A percentile compares a stretch with the other conserved stretches of the same genome.
These are phyloP conservation scores for Suillus hirtellus DNA, from an alignment of 768 basidiomycete species.

Conservation along the genomic window DNA sequence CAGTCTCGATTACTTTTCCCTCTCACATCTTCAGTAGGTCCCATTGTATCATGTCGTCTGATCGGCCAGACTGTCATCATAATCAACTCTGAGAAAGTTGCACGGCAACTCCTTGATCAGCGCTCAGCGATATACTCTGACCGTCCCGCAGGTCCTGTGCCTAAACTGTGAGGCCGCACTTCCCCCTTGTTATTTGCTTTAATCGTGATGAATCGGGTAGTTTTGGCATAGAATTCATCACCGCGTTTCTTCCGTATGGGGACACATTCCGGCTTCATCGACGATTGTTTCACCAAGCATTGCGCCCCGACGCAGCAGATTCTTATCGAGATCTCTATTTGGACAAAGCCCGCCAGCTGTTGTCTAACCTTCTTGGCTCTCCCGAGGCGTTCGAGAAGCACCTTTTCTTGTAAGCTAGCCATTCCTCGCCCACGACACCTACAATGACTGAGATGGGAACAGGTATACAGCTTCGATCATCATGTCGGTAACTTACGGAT, in stretches of 20 bases:
- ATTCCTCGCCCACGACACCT: neutral
- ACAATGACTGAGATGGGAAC: neutral
- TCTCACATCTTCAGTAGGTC: constrained; percentile 20
- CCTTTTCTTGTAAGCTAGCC: constrained; percentile 19
- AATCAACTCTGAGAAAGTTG: constrained; percentile 28
- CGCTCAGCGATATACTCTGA: constrained; percentile 32
- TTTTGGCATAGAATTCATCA: constrained; percentile 31
- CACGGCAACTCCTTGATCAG: constrained; percentile 30
- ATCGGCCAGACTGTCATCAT: constrained; percentile 28
- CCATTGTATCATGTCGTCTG: constrained; percentile 29
- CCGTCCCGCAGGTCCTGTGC: constrained; percentile 23
- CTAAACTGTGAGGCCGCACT: constrained; percentile 22
- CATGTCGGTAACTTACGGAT: constrained; percentile 32
- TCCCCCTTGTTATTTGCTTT: neutral
- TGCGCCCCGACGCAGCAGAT: constrained; percentile 22
- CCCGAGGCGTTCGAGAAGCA: constrained; percentile 28
- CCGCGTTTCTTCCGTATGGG: constrained; percentile 31
- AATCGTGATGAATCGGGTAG: constrained; percentile 11
- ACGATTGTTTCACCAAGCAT: constrained; percentile 28
- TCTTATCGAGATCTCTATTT: constrained; percentile 25
- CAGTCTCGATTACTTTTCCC: neutral
- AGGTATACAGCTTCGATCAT: constrained; percentile 35
- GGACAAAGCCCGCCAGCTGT: constrained; percentile 22
- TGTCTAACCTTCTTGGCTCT: constrained; percentile 22
- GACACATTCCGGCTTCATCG: constrained; percentile 30